Percentiles rank a stretch among this genome's conserved stretches.
phyloP scores from a whole-genome alignment of 1,284 basidiomycete species.

The Hortiboletus rubellus region DNA sequence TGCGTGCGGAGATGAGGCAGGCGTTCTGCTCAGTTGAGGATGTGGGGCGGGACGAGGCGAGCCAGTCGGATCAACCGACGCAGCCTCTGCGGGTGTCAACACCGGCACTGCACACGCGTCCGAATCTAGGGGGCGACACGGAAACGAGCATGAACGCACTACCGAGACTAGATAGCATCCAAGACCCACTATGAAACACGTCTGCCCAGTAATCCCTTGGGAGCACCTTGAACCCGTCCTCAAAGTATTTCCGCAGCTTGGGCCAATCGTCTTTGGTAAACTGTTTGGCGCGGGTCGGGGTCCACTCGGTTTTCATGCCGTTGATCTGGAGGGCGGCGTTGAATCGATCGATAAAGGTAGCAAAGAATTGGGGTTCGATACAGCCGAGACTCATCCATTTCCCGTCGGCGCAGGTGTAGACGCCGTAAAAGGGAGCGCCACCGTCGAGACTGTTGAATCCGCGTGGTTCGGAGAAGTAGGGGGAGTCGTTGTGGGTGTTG shows the following conservation, averaged over 20 bases:
- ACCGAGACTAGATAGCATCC: neutral
- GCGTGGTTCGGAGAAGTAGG: conserved; percentile 46
- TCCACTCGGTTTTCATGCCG: conserved; percentile 49
- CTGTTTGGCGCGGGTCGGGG: conserved; percentile 54
- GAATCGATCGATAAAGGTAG: conserved; percentile 59
- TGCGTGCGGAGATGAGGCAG: conserved; percentile 13
- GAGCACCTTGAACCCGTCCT: conserved; percentile 59
- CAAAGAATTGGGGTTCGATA: conserved; percentile 71
- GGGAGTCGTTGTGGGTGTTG: conserved; percentile 42
- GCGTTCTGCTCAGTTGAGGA: conserved; percentile 44
- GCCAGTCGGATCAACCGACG: conserved; percentile 37
- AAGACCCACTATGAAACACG: conserved; percentile 59
- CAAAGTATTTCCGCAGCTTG: conserved; percentile 56
- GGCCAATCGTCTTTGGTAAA: conserved; percentile 60
- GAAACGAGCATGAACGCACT: neutral
- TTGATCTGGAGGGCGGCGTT: conserved; percentile 48
- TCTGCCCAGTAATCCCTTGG: conserved; percentile 70
- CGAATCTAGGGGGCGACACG: conserved; percentile 44
- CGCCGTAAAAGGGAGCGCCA: conserved; percentile 76
- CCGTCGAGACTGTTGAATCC: conserved; percentile 72
- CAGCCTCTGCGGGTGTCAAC: conserved; percentile 63
- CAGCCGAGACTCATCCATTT: conserved; percentile 78
- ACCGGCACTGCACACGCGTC: conserved; percentile 81
- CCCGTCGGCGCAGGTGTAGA: conserved; percentile 74
- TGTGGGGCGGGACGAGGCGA: conserved; percentile 49